Percentiles rank a stretch among this genome's conserved stretches.
Evolutionary conservation across 2,329 filamentous ascomycete genomes (phyloP).

Genomic region (Pyrenochaeta sp.): DNA sequence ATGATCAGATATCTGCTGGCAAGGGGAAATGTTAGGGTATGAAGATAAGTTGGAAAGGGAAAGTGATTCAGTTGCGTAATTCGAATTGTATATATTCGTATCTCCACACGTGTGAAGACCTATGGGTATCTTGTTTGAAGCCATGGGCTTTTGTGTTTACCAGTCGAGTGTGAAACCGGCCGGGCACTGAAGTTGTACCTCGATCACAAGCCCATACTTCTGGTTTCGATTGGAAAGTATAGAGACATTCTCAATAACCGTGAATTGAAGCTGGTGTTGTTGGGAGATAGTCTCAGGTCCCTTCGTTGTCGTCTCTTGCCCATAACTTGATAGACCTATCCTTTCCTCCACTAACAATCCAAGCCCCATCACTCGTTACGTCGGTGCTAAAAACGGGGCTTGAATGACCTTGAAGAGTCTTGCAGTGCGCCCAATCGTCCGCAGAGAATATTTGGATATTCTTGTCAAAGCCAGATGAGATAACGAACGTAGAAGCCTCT

Average conservation of each 20-base stretch:
- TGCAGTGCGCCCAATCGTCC: conserved; percentile 92
- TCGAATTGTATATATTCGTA: conserved; percentile 13
- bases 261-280: too few species aligned
- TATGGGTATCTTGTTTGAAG: conserved; percentile 25
- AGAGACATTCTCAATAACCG: too few species aligned
- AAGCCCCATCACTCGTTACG: conserved; percentile 82
- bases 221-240: conserved; percentile 4
- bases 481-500: conserved; percentile 89
- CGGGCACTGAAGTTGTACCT: conserved; percentile 18
- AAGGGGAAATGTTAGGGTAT: conserved; percentile 5
- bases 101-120: conserved; percentile 13
- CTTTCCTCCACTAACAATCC: conserved; percentile 94
- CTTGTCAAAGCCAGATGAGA: conserved; percentile 90
- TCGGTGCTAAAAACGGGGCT: conserved; percentile 92
- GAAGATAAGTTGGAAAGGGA: conserved; percentile 2
- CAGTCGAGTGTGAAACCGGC: conserved; percentile 11
- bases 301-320: conserved; percentile 71
- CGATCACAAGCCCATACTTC: conserved; percentile 8
- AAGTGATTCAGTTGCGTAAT: conserved; percentile 1
- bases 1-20: neutral
- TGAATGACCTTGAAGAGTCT: conserved; percentile 87
- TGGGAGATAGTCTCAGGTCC: conserved; percentile 45
- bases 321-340: conserved; percentile 96
- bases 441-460: conserved; percentile 95
- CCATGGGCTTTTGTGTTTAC: conserved; percentile 21